Conservation (phyloP, 176 grass and related monocot genomes). For the Ensete glaucum region DNA sequence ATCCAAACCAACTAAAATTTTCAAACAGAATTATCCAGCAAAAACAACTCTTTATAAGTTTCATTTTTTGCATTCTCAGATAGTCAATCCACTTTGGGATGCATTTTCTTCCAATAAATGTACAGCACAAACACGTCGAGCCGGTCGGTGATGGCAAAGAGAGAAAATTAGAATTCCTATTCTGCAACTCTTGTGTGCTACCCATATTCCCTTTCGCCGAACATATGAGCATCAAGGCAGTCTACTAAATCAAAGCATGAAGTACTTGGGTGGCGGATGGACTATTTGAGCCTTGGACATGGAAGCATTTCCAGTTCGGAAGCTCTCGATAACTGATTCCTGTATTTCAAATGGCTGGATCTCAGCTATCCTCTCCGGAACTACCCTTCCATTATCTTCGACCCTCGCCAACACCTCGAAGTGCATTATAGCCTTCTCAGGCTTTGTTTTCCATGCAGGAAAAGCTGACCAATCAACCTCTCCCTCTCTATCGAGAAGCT, state of each 20-base stretch:
- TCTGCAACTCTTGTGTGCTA: background rate
- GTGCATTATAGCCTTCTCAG: slow-evolving; percentile 46
- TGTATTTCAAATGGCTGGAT: slow-evolving; percentile 44
- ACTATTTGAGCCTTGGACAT: slow-evolving; percentile 39
- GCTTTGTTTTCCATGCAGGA: slow-evolving; percentile 64
- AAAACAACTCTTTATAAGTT: no score
- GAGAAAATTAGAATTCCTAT: background rate
- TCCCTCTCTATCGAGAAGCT: slow-evolving; percentile 40
- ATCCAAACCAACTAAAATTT: no score
- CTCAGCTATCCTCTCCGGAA: slow-evolving; percentile 61
- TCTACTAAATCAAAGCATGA: slow-evolving; percentile 51
- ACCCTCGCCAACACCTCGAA: slow-evolving; percentile 82
- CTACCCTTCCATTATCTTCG: slow-evolving; percentile 47
- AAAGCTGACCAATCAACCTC: slow-evolving; percentile 48
- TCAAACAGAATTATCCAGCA: no score
- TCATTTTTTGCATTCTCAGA: no score
- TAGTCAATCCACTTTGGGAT: no score
- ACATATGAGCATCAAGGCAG: background rate
- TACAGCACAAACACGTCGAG: no score
- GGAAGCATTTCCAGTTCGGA: slow-evolving; percentile 42
- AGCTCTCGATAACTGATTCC: slow-evolving; percentile 31
- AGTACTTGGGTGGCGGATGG: slow-evolving; percentile 44
- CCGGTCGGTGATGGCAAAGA: background rate
- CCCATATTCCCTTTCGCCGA: background rate
- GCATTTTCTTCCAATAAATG: no score